Evolutionary conservation across 1,284 basidiomycete genomes (phyloP), one percentile per base, ranked within the genome.

Genomic region (Puccinia horiana): DNA sequence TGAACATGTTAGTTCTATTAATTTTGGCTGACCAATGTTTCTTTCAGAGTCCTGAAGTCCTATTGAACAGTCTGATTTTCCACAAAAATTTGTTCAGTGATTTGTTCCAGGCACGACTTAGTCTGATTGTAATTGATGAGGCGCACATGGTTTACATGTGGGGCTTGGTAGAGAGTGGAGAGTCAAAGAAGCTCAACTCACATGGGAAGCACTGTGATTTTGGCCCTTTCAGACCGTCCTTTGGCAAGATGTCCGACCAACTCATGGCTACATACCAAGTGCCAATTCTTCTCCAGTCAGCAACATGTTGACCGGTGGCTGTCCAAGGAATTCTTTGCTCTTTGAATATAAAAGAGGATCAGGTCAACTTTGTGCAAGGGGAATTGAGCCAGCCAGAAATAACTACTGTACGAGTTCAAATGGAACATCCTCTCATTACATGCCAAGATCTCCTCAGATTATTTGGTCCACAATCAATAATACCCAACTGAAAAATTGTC

Each of bases 81-180:
- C 26, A 47, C 23, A 29, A 54, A 32, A 58, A 4, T 75, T 35
- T 40, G n/a, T 20, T 37, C 37, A 54, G 3, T 26, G 23, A 69
- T 5, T 16, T 11, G 11, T 52, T 75, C 26, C 72, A 74, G 40
- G 23, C 4, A 18, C 42, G n/a, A 20, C 37, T 75, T 1, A n/a
- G 26, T 37, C 37, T 74, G 23, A 74, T 35, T 20, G 35, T 75
- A 1, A 29, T 56, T 40, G 52, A 75, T 29, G 52, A 75, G 52
- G 73, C 52, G 1, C 72, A 73, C 40, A 73, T 54, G 70, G 44
- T 54, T 26, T 75, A n/a, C n/a, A n/a, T n/a, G n/a, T n/a, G n/a
- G n/a, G n/a, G n/a, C n/a, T n/a, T n/a, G n/a, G n/a, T n/a, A 3
- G 73, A 9, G 1, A 58, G 52, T 40, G 49, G 73, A 2, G 6